Evolutionary conservation across 2,329 filamentous ascomycete species (phyloP), one percentile per base, ranked within the genome.

Genomic region (Fusarium succisae): DNA sequence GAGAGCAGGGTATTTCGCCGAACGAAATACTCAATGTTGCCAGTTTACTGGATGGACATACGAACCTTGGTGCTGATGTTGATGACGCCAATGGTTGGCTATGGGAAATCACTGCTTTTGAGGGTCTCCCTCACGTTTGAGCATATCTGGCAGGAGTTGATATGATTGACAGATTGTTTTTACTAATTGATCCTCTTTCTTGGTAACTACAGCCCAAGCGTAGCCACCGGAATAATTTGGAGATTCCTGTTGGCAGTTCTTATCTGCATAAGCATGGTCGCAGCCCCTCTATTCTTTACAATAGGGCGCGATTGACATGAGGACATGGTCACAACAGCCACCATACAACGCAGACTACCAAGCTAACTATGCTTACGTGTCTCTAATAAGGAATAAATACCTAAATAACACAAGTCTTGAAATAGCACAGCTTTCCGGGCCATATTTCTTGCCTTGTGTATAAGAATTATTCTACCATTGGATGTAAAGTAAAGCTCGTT

Each of bases 81-180:
- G 9, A 55, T 30, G 51, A 37, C 14, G 51, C 18, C 2, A 41
- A 55, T 39, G 14, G 20, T 22, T 55, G 37, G 53, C 20, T 55
- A 14, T 41, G 53, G 53, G 53, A 41, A 3, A 7, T 22, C 7
- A 38, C 14, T 41, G 26, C 7, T 3, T 41, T 30, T 2, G 53
- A 41, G 26, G 37, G 11, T 9, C 35, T 30, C 1, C 26, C 5
- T 12, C 10, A 10, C 6, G 7, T 20, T 53, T 26, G 1, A 53
- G 0, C 47, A 14, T 50, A 4, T 30, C 45, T 32, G 4, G 5
- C 30, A 1, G 15, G 0, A 20, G 15, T n/a, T 17, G 1, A n/a
- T 12, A 6, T n/a, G 14, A n/a, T 11, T 12, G 30, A 30, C 10
- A 30, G 10, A 30, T 10, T 12, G 11, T 30, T 30, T 30, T 30